These are phyloP conservation scores for Chlamydomonas reinhardtii DNA, from an alignment of 163 green algal genomes.

Conservation along the genomic window DNA sequence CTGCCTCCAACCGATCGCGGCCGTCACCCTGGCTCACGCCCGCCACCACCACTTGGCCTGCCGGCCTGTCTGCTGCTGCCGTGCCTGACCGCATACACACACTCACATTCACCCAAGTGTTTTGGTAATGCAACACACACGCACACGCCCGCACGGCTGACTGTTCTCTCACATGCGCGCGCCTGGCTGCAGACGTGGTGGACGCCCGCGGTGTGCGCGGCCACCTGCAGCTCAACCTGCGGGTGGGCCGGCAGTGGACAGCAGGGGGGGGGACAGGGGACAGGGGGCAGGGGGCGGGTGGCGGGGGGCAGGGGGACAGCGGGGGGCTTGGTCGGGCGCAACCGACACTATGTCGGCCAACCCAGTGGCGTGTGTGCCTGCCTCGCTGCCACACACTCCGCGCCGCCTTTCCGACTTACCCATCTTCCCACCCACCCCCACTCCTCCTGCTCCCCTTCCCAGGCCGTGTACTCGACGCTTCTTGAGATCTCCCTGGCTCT, in stretches of 20 bases:
- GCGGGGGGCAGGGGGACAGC: no score
- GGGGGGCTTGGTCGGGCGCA: no score
- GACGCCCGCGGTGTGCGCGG: neutral
- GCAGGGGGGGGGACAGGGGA: neutral
- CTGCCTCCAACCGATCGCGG: no score
- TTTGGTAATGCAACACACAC: neutral
- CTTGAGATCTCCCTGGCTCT: conserved; percentile 56
- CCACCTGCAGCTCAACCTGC: conserved; percentile 26
- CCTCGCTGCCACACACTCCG: no score
- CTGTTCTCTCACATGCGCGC: neutral
- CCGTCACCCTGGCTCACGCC: no score
- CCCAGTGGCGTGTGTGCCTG: no score
- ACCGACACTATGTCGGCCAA: no score
- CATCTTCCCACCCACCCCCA: no score
- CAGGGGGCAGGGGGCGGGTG: neutral
- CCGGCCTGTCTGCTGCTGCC: no score
- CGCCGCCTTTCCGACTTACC: no score
- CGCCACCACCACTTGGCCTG: no score
- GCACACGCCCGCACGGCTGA: neutral
- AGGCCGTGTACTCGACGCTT: conserved; percentile 55
- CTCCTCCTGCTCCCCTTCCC: neutral
- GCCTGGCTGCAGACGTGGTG: neutral
- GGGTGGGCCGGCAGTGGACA: neutral
- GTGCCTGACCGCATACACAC: no score
- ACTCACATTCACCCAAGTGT: neutral